Evolutionary conservation across 2,329 filamentous ascomycete genomes (phyloP), one percentile per base, ranked within the genome.

Genomic region (Didymella keratinophila): DNA sequence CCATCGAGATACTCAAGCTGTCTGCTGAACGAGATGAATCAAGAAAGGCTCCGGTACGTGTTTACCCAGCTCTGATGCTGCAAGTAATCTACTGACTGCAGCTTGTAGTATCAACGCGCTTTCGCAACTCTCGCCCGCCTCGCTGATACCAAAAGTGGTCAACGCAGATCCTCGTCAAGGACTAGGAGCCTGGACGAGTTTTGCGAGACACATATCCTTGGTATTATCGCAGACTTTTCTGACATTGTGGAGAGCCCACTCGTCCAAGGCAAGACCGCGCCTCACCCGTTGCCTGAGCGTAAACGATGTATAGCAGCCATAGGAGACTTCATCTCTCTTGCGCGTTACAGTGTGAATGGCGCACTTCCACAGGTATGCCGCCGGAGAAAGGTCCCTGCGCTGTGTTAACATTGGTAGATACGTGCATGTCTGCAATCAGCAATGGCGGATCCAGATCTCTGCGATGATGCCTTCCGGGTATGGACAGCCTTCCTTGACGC

Each of bases 341-440:
- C 91, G 43, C 89, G 87, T 68, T 83, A 83, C 2, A 88, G 91
- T 70, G 87, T 93, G 30, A 89, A 87, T 60, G 87, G 89, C 67
- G 95, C 92, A 48, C 82, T 97, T 39, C 94, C 95, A 21, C 94
- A 97, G 81, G 91, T 92, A 77, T 66, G 82, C 76, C n/a, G 11
- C 18, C 11, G 21, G 7, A 25, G 7, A 25, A 25, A 25, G 7
- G 7, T 4, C 23, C 7, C 4, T 25, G 21, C 18, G 16, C 16
- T 47, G 20, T 43, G n/a, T 72, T 78, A 46, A 79, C 12, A 23
- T 16, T 8, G 2, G 14, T 54, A 94, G 88, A 94, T 98, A 55
- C 92, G 92, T 65, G 93, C 94, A n/a, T 97, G 92, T 72, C 81
- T 99, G 12, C 87, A 96, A 62, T 93, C 92, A 21, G 93, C 93